Base-by-base conservation (phyloP, 306 rosid species). In the Fragaria nilgerrensis region DNA sequence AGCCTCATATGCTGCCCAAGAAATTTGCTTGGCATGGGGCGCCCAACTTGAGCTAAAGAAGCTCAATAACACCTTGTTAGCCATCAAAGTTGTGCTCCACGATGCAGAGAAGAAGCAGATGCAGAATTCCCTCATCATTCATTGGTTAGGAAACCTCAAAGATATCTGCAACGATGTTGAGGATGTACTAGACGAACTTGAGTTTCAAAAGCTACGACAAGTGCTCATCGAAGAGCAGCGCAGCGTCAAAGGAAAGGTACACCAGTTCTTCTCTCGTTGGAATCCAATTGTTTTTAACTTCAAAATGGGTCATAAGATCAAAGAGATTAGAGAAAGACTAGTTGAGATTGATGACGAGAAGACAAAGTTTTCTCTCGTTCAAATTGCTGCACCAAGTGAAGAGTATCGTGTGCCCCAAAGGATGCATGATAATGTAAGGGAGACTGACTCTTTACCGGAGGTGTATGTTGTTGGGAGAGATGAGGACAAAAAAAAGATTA, bases 401-500 rank as follows among this genome's bases (percentile, higher is more conserved):
- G 11, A 4, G 11, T 36, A 36, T 36, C 39, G 39, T 36, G 9
- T 39, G 1, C 9, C 43, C 13, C 7, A 9, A 36, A 36, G 39
- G 39, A 5, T 3, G 39, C 5, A 36, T 36, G 39, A 36, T 3
- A 36, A 36, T 36, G 0, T 3, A 9, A 9, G 13, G 62, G 20
- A 8, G 62, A 17, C 58, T 0, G 62, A 20, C 48, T 66, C 75
- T 14, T 66, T 41, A 19, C 63, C 73, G 10, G 23, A 2, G 0
- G 45, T 17, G 0, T 25, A 15, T 67, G 71, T 80, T 9, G 59
- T 80, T 1, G 79, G 76, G 5, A 68, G 83, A 23, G 44, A 80
- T 2, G 23, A 5, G 5, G 76, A 80, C 9, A 55, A 15, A 16
- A 1, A 66, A 65, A 2, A 16, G 4, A 39, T 74, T 0, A 3